A percentile compares a stretch with the other conserved stretches of the same genome.
Conservation (phyloP, 495 filamentous ascomycete genomes). For the Cryomyces antarcticus region DNA sequence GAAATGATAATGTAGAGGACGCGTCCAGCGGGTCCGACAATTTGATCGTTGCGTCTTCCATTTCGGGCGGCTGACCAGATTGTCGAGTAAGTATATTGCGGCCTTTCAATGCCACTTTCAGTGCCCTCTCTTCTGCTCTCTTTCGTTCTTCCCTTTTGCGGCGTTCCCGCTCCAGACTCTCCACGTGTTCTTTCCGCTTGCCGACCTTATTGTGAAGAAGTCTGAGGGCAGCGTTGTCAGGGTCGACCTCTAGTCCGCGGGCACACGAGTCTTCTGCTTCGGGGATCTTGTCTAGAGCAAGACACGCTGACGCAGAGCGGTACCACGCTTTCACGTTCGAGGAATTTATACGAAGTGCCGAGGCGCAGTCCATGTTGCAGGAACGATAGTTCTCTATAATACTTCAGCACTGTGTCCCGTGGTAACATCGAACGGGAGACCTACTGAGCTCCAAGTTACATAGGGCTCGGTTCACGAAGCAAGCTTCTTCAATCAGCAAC, state of each 20-base stretch:
- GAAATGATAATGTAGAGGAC: slow-evolving; percentile 49
- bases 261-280: slow-evolving; percentile 60
- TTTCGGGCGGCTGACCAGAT: slow-evolving; percentile 55
- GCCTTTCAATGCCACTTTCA: slow-evolving; percentile 51
- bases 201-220: slow-evolving; percentile 10
- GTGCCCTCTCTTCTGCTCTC: slow-evolving; percentile 32
- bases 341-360: slow-evolving; percentile 57
- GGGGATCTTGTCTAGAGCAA: slow-evolving; percentile 46
- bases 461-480: slow-evolving; percentile 68
- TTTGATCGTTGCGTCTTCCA: slow-evolving; percentile 35
- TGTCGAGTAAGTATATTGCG: slow-evolving; percentile 45
- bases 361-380: slow-evolving; percentile 61
- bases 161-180: slow-evolving; percentile 14
- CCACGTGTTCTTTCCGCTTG: slow-evolving; percentile 11
- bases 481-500: slow-evolving; percentile 43
- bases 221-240: slow-evolving; percentile 35
- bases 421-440: slow-evolving; percentile 3
- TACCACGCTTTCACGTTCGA: slow-evolving; percentile 76
- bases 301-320: slow-evolving; percentile 53
- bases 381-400: slow-evolving; percentile 57
- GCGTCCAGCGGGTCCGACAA: slow-evolving; percentile 56
- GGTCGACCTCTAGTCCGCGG: slow-evolving; percentile 49
- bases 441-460: slow-evolving; percentile 61
- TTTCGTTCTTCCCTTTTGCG: slow-evolving; percentile 26
- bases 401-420: background rate